Conservation (phyloP, 192 early-diverging fungal species). For the Backusella circina region DNA sequence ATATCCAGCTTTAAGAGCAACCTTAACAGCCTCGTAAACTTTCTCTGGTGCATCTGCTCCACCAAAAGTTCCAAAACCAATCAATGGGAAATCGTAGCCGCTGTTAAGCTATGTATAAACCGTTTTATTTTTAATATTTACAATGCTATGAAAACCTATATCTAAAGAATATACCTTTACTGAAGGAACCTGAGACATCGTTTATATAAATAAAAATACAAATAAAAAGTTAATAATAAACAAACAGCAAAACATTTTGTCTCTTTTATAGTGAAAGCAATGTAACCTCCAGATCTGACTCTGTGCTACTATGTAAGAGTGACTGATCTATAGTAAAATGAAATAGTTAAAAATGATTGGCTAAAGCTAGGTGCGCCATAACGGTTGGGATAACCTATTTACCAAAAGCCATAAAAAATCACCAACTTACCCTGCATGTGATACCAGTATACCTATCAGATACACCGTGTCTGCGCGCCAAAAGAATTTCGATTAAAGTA, state of each 20-base stretch:
- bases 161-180: neutral
- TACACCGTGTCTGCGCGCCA: neutral
- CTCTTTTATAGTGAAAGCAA: neutral
- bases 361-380: neutral
- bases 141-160: neutral
- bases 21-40: slow-evolving; percentile 22
- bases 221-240: neutral
- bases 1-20: slow-evolving; percentile 50
- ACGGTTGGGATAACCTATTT: neutral
- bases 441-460: neutral
- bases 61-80: slow-evolving; percentile 24
- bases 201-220: neutral
- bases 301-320: neutral
- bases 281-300: neutral
- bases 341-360: neutral
- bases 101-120: slow-evolving; percentile 14
- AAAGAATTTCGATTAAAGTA: neutral
- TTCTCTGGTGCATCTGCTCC: slow-evolving; percentile 17
- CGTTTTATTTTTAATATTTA: neutral
- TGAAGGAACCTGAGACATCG: neutral
- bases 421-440: too few relatives aligned
- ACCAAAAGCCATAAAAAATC: neutral
- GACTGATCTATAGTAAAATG: neutral
- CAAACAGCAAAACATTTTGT: neutral
- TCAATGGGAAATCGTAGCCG: slow-evolving; percentile 19